These are phyloP conservation scores for Fabrea salina DNA, from an alignment of 169 alveolate genomes.

Conservation along the genomic window DNA sequence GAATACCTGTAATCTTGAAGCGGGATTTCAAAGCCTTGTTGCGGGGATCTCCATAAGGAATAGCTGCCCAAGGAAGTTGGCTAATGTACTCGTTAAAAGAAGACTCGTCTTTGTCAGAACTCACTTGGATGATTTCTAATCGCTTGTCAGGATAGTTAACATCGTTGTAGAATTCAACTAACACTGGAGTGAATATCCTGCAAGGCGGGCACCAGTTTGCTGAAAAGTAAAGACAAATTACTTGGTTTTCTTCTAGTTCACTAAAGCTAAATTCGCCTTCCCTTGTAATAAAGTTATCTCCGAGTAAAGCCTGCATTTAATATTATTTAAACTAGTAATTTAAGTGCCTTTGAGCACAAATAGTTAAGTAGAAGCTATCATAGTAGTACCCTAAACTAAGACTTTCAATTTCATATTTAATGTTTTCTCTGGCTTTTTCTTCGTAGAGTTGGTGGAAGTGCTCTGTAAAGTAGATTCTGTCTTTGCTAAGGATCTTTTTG, in stretches of 20 bases:
- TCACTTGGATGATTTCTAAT: slow-evolving; percentile 64
- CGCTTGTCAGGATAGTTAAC: slow-evolving; percentile 43
- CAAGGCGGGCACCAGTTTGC: slow-evolving; percentile 86
- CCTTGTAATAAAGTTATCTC: slow-evolving; percentile 10
- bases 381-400: too few relatives aligned
- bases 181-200: slow-evolving; percentile 71
- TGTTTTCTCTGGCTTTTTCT: background rate
- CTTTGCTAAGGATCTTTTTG: background rate
- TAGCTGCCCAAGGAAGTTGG: slow-evolving; percentile 76
- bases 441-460: background rate
- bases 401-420: background rate
- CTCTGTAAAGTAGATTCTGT: background rate
- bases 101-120: slow-evolving; percentile 59
- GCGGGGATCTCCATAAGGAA: slow-evolving; percentile 64
- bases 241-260: slow-evolving; percentile 36
- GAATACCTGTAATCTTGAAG: slow-evolving; percentile 68
- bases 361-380: too few relatives aligned
- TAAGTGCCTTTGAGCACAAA: too few relatives aligned
- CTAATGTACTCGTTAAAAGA: slow-evolving; percentile 63
- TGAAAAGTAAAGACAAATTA: slow-evolving; percentile 69
- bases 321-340: too few relatives aligned
- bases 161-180: slow-evolving; percentile 61
- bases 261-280: slow-evolving; percentile 29
- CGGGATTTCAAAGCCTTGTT: slow-evolving; percentile 45
- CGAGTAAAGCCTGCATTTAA: slow-evolving; percentile 25